Base-by-base conservation (phyloP, 345 rosid species). In the Populus davidiana region DNA sequence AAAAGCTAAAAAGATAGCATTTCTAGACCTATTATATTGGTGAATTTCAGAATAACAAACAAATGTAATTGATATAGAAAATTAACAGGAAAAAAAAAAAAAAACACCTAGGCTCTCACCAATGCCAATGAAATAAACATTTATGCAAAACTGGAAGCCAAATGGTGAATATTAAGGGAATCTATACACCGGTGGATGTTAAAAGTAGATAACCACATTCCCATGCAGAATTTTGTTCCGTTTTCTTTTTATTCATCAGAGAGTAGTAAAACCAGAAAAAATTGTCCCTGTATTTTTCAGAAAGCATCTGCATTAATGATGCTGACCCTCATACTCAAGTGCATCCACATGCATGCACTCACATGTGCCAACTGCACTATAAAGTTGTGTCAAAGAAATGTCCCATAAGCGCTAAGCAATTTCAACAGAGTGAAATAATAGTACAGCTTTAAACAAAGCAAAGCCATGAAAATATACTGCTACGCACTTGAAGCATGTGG, bases 401-500 rank as follows among this genome's bases (percentile, higher is more conserved):
- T 65, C 16, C 39, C 21, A 16, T 18, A 65, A 65, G 38, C 68
- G 12, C 27, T n/a, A 59, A 59, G 27, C 63, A 59, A 8, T 23
- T 23, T 59, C 5, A 59, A 59, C 63, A 59, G 63, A 59, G 63
- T 9, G 5, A 59, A 59, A 3, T n/a, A 59, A 59, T 59, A 10
- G 6, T 3, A 25, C 29, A 59, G 63, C 63, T n/a, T 2, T 27
- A 29, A 31, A 65, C 25, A 25, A 25, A 25, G 25, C 38, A 33
- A 65, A 27, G 16, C 10, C 39, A 65, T 5, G 38, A 18, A 69
- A 25, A 69, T 21, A 29, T 14, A 69, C 29, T 71, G 72, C 13
- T 75, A 84, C 87, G 44, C 79, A 95, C 99, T 84, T 95, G 99
- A 86, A 96, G 97, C 83, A 88, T 85, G 81, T 96, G 92, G 87